Evolutionary conservation across 2,329 filamentous ascomycete genomes (phyloP).

Genomic region (Xylaria sp.): DNA sequence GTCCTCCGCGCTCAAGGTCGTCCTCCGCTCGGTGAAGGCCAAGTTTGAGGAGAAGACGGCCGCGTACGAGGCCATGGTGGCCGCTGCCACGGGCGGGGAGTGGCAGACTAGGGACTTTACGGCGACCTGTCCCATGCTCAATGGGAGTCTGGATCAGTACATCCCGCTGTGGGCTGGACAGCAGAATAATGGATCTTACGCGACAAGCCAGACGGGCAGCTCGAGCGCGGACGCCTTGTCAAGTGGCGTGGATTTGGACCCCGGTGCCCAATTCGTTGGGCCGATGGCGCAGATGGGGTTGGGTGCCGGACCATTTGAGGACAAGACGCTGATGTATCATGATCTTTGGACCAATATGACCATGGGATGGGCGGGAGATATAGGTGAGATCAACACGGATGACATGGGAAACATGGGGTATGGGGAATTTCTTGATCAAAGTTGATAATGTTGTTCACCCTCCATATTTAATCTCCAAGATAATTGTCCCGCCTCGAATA

Average conservation of each 20-base stretch:
- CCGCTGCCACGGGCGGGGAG: conserved; percentile 32
- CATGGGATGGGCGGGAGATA: conserved; percentile 41
- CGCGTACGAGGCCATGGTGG: conserved; percentile 45
- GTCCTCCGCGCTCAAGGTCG: conserved; percentile 58
- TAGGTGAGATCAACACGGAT: conserved; percentile 33
- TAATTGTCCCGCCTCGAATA: not conserved
- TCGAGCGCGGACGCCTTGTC: conserved; percentile 22
- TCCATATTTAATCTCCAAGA: not conserved
- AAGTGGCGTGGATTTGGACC: conserved; percentile 2
- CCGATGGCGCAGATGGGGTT: conserved; percentile 29
- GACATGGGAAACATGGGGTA: conserved; percentile 34
- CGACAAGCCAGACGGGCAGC: conserved; percentile 22
- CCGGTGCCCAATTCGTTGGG: conserved; percentile 9
- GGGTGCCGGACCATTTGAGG: conserved; percentile 3
- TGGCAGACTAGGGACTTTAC: conserved; percentile 30
- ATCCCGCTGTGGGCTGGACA: conserved; percentile 59
- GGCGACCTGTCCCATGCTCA: conserved; percentile 62
- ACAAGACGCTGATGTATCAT: conserved; percentile 35
- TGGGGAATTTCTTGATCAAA: conserved; percentile 26
- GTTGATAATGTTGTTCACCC: conserved; percentile 12
- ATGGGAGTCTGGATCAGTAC: conserved; percentile 61
- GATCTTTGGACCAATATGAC: conserved; percentile 48
- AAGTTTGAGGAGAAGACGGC: conserved; percentile 59
- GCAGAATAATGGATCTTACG: conserved; percentile 36
- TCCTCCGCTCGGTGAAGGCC: conserved; percentile 58